phyloP scores from a whole-genome alignment of 768 basidiomycete species.

The Postia placenta region DNA sequence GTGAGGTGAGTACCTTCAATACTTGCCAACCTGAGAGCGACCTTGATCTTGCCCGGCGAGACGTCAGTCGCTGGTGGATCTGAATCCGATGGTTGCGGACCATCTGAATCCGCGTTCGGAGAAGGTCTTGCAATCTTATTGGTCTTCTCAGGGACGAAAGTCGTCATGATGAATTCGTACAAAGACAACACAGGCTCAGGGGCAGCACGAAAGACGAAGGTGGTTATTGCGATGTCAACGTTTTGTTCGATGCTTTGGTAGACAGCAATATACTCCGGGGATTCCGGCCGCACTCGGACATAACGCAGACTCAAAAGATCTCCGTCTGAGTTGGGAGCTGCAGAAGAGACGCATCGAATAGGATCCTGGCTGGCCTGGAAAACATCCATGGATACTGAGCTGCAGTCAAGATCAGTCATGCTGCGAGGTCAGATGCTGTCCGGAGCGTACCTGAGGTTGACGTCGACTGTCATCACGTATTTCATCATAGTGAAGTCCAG shows the following conservation, averaged over 20 bases:
- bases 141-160: conserved; percentile 69
- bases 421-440: not conserved
- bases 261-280: conserved; percentile 75
- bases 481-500: conserved; percentile 71
- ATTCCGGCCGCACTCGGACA: conserved; percentile 69
- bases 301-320: conserved; percentile 81
- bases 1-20: conserved; percentile 55
- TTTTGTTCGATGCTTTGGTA: conserved; percentile 87
- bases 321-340: conserved; percentile 34
- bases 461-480: conserved; percentile 81
- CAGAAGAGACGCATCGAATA: conserved; percentile 63
- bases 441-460: conserved; percentile 60
- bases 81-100: too few species aligned
- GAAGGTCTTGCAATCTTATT: conserved; percentile 4
- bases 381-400: conserved; percentile 73
- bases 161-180: conserved; percentile 97
- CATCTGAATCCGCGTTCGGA: not conserved
- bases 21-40: conserved; percentile 78
- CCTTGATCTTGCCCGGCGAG: conserved; percentile 54
- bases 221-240: conserved; percentile 83
- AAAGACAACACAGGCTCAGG: conserved; percentile 87
- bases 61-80: conserved; percentile 4
- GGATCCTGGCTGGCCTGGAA: conserved; percentile 48
- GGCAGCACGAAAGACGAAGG: conserved; percentile 81
- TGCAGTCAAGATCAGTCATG: conserved; percentile 22